Conservation (phyloP, 2,329 filamentous ascomycete species). For the Fusarium drepaniforme region DNA sequence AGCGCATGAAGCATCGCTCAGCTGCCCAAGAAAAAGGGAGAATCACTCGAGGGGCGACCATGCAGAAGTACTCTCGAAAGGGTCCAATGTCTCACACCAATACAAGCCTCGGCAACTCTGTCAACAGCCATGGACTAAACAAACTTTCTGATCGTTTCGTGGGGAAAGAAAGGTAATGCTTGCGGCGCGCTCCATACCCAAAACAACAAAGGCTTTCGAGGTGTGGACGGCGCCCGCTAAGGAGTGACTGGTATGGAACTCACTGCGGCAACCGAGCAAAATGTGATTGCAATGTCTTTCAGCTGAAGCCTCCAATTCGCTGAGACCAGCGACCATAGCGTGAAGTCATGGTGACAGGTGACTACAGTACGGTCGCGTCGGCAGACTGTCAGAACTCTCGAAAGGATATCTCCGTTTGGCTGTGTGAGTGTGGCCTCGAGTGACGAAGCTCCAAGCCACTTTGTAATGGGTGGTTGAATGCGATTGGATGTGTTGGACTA, state of each 20-base stretch:
- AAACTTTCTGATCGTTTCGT: background rate
- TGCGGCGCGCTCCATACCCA: background rate
- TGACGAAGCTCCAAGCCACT: conserved; percentile 1
- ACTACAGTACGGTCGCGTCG: background rate
- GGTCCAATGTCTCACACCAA: conserved; percentile 1
- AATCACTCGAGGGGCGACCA: background rate
- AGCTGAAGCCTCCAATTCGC: background rate
- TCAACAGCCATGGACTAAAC: background rate
- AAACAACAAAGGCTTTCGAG: conserved; percentile 3
- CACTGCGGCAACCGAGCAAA: background rate
- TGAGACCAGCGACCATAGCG: background rate
- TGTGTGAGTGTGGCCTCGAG: background rate
- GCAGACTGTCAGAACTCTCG: background rate
- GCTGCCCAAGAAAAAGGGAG: background rate
- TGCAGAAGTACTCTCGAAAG: background rate
- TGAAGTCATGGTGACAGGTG: conserved; percentile 7
- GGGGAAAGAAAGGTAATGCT: background rate
- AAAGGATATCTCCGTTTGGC: background rate
- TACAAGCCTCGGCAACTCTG: background rate
- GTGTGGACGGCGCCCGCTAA: background rate
- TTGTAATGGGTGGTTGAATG: background rate
- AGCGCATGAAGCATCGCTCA: background rate
- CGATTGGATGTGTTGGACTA: background rate
- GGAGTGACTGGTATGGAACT: background rate
- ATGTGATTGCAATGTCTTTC: background rate